Base-by-base conservation (phyloP, 1,284 basidiomycete genomes). In the Tylopilus sp. region DNA sequence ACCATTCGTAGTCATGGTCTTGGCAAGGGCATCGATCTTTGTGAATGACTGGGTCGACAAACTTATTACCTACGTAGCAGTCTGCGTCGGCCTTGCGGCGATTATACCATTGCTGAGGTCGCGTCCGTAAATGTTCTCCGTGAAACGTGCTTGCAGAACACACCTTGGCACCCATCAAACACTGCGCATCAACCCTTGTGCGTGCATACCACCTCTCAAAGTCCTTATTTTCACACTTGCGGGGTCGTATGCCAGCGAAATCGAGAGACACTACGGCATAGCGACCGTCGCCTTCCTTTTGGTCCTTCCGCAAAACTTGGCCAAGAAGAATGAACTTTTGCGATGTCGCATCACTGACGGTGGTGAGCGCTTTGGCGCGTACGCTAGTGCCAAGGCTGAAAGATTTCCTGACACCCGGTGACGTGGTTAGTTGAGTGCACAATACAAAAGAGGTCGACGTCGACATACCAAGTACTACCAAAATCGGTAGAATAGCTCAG, bases 101-200 rank as follows among this genome's bases (percentile, higher is more conserved):
- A 52, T 71, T 77, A 67, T 97, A 99, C 85, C 89, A 97, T 86
- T 98, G 96, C 87, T 92, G 5, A 15, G 4, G n/a, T 40, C n/a
- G n/a, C n/a, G 19, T 50, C n/a, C 3, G n/a, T 43, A 18, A 19
- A 19, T 33, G 23, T 39, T 23, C 13, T 29, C 25, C 12, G 10
- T 19, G 12, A 23, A 28, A 34, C 19, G 12, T 19, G 10, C 11
- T 23, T 34, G 37, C 28, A 46, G 21, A n/a, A 64, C 76, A 36
- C 53, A 88, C 90, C 79, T 89, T 94, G 66, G 92, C 92, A 2
- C 96, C 96, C 92, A 99, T 95, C 21, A 99, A 70, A 69, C 96
- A 99, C 58, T 92, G 82, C 30, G 78, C 77, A 6, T 77, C 78
- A 34, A 75, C 74, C 10, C 72, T 70, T 16, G 77, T 73, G 43